phyloP scores from a whole-genome alignment of 345 rosid species.

The Pistacia atlantica region DNA sequence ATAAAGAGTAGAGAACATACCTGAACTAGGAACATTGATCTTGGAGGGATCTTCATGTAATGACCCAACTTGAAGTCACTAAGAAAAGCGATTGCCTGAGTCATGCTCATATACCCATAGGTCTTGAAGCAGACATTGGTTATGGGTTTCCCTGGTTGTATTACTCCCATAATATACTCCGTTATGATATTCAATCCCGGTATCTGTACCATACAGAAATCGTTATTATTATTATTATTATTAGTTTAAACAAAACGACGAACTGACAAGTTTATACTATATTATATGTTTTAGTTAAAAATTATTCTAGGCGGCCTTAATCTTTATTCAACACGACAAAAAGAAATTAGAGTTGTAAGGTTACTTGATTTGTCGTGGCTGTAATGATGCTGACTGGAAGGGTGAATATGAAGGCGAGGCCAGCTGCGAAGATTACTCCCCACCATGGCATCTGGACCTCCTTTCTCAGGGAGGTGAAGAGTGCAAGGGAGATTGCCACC shows the following conservation, averaged over 20 bases:
- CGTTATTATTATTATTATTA: neutral
- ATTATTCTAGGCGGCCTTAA: too few relatives aligned
- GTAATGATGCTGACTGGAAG: constrained; percentile 51
- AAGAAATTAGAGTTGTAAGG: neutral
- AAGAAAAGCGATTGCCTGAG: constrained; percentile 40
- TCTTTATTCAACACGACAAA: neutral
- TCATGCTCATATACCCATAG: constrained; percentile 44
- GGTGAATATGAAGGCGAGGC: constrained; percentile 44
- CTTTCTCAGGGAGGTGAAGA: constrained; percentile 34
- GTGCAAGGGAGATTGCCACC: constrained; percentile 28
- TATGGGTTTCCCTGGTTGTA: constrained; percentile 37
- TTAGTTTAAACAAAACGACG: neutral
- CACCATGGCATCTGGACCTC: constrained; percentile 60
- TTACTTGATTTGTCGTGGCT: constrained; percentile 56
- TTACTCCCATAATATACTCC: constrained; percentile 36
- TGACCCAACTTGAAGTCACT: constrained; percentile 43
- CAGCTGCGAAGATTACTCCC: constrained; percentile 49
- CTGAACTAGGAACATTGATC: constrained; percentile 48
- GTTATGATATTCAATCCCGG: constrained; percentile 44
- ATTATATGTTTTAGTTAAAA: too few relatives aligned
- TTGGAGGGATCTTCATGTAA: constrained; percentile 47
- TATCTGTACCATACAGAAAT: constrained; percentile 19
- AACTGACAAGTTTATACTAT: too few relatives aligned
- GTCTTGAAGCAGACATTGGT: constrained; percentile 44
- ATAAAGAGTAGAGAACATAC: constrained; percentile 10